Base-by-base conservation (phyloP, 2,329 filamentous ascomycete genomes). In the Xylaria arbuscula region DNA sequence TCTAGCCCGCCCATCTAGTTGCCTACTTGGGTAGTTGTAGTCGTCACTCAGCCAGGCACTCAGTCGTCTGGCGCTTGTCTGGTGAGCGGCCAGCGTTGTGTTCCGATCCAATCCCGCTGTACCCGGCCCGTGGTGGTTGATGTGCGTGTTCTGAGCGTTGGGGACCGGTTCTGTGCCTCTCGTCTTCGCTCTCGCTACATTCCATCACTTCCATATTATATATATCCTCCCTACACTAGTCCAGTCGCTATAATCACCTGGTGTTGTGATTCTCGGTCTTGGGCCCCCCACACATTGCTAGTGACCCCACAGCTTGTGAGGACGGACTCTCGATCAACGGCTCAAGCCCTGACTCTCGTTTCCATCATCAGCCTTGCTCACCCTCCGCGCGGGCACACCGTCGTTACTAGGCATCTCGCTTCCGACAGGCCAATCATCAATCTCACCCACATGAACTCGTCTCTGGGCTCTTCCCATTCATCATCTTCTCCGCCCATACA, bases 401-500 rank as follows among this genome's bases (percentile, higher is more conserved):
- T 60, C 47, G 42, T 57, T 34, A 48, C 19, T 24, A 32, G 53
- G 24, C 6, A 17, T 36, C 17, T 38, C 45, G 19, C 56, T 54
- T 50, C 19, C 19, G 19, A 40, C 56, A 38, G 56, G 34, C 38
- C 59, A 57, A 54, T n/a, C 28, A 28, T 38, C 24, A 19, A 48
- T 51, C 56, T 66, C 36, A 62, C 22, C 59, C 59, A 55, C 50
- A 68, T 68, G 65, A 65, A 59, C 58, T 59, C 34, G 17, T 56
- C 17, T 45, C 40, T 58, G 19, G 47, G 47, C 38, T 53, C 38
- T 34, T n/a, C 28, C 48, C 42, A 24, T 42, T 48, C 15, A 11
- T 40, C 42, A 15, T 53, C 22, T 51, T 24, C 42, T 7, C 28
- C 58, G 15, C 42, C 45, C 13, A 53, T 13, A 57, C 32, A 53